phyloP scores from a whole-genome alignment of 1,284 basidiomycete genomes.

The Meira nashicola region DNA sequence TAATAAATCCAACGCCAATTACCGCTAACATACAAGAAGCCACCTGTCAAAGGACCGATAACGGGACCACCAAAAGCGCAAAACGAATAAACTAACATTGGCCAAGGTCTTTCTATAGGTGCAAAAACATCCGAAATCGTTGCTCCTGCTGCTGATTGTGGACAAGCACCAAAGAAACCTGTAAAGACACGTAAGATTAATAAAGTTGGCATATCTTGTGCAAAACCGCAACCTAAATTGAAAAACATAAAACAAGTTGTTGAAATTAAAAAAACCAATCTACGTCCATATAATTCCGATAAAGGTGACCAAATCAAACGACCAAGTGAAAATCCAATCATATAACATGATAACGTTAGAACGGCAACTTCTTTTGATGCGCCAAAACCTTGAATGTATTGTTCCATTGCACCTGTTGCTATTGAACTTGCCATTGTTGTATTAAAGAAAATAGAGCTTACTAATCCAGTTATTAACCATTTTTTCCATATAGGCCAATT shows the following conservation, averaged over 20 bases:
- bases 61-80: constrained; percentile 27
- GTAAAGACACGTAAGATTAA: constrained; percentile 29
- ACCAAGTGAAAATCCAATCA: constrained; percentile 31
- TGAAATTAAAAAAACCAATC: constrained; percentile 23
- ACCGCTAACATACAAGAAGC: constrained; percentile 15
- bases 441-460: constrained; percentile 19
- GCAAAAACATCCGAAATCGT: constrained; percentile 26
- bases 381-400: constrained; percentile 22
- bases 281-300: constrained; percentile 29
- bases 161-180: constrained; percentile 30
- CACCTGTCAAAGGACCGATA: constrained; percentile 20
- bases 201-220: constrained; percentile 24
- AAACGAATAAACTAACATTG: constrained; percentile 31
- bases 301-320: constrained; percentile 30
- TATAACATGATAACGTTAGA: constrained; percentile 25
- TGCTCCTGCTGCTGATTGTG: constrained; percentile 24
- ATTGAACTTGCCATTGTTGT: constrained; percentile 25
- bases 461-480: constrained; percentile 24
- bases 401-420: constrained; percentile 20
- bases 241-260: constrained; percentile 26
- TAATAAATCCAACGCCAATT: neutral
- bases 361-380: constrained; percentile 20
- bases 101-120: constrained; percentile 21
- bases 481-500: constrained; percentile 21
- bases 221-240: constrained; percentile 29